These are phyloP conservation scores for Colletotrichum gigasporum DNA, from an alignment of 2,329 filamentous ascomycete genomes.

Conservation along the genomic window DNA sequence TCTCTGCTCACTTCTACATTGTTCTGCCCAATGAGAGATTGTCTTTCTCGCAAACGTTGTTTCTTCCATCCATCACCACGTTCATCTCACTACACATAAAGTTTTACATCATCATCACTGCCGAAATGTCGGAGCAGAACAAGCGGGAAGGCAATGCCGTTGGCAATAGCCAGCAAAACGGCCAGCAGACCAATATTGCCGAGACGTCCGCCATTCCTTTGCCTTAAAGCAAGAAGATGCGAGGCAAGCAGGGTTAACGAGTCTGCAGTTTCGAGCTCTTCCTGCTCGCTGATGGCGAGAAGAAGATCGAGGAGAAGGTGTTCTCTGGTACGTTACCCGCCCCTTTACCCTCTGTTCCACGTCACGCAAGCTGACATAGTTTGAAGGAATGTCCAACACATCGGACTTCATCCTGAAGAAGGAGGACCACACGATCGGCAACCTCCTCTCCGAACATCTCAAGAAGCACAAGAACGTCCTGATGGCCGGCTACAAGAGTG, in stretches of 20 bases:
- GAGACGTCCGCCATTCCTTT: slow-evolving; percentile 6
- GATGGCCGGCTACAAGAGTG: slow-evolving; percentile 93
- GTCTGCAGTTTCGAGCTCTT: slow-evolving; percentile 87
- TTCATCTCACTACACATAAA: too few relatives aligned
- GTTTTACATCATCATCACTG: too few relatives aligned
- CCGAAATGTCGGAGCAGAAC: too few relatives aligned
- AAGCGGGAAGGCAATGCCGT: too few relatives aligned
- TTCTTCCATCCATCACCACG: too few relatives aligned
- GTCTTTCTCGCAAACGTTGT: too few relatives aligned
- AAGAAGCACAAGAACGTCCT: slow-evolving; percentile 84
- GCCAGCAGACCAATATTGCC: too few relatives aligned
- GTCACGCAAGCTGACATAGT: not conserved
- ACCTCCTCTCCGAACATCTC: slow-evolving; percentile 86
- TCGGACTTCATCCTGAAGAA: slow-evolving; percentile 95
- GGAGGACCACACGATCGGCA: slow-evolving; percentile 95
- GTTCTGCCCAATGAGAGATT: too few relatives aligned
- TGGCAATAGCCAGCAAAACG: too few relatives aligned
- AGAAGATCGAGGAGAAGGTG: slow-evolving; percentile 88
- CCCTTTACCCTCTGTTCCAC: slow-evolving; percentile 12
- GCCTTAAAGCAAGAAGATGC: not conserved
- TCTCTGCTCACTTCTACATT: too few relatives aligned
- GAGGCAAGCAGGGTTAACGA: not conserved
- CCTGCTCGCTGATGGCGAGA: slow-evolving; percentile 85
- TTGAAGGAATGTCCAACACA: slow-evolving; percentile 87
- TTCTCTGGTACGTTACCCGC: slow-evolving; percentile 79